A percentile compares a stretch with the other conserved stretches of the same genome.
phyloP scores from a whole-genome alignment of 2,329 filamentous ascomycete species.

The Phyllosticta ampelicida region DNA sequence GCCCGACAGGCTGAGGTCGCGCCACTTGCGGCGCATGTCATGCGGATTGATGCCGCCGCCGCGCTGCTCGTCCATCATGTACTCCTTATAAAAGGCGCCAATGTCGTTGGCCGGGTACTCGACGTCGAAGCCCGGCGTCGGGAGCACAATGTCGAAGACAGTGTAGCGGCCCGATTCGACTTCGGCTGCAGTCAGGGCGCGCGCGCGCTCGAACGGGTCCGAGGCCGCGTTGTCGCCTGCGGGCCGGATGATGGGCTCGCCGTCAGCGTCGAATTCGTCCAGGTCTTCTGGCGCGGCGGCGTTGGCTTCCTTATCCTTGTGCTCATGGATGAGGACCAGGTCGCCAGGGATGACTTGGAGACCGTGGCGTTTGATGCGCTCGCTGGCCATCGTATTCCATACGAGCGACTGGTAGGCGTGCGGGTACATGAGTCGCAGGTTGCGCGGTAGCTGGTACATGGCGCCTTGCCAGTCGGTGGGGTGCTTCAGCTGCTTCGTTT shows the following conservation, averaged over 20 bases:
- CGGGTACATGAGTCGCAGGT: constrained; percentile 84
- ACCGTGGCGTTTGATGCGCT: constrained; percentile 69
- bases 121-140: constrained; percentile 84
- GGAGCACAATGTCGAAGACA: constrained; percentile 82
- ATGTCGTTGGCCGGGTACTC: constrained; percentile 76
- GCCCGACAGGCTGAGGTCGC: constrained; percentile 80
- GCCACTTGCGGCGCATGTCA: constrained; percentile 75
- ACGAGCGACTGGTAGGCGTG: constrained; percentile 93
- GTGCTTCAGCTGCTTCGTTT: constrained; percentile 36
- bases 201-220: constrained; percentile 56
- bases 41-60: constrained; percentile 73
- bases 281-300: constrained; percentile 13
- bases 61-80: constrained; percentile 64
- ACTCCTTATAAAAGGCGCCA: constrained; percentile 70
- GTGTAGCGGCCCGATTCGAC: constrained; percentile 62
- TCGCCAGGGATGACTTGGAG: constrained; percentile 70
- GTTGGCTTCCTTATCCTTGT: constrained; percentile 35
- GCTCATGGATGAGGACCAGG: constrained; percentile 58
- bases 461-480: constrained; percentile 69
- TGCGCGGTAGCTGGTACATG: constrained; percentile 66
- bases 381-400: constrained; percentile 79
- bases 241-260: constrained; percentile 55
- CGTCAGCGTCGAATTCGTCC: constrained; percentile 45
- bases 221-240: constrained; percentile 47
- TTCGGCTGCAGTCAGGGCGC: constrained; percentile 66